A percentile compares a stretch with the other conserved stretches of the same genome.
Evolutionary conservation across 2,329 filamentous ascomycete genomes (phyloP).

Genomic region (Xylaria sp.): DNA sequence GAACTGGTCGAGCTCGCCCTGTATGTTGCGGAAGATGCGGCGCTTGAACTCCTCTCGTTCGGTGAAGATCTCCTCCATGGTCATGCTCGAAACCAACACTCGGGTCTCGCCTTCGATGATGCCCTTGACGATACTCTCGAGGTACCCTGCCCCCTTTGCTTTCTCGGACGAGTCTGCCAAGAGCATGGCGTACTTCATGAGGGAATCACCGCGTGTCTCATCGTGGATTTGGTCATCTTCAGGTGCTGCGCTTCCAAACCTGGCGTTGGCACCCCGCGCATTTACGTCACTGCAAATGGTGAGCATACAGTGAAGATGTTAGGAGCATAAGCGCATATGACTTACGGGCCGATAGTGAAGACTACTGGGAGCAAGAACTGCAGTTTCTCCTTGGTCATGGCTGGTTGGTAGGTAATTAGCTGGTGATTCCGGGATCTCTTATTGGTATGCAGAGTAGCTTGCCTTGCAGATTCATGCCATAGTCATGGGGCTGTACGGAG

Average conservation of each 20-base stretch:
- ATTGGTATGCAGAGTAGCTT: slow-evolving; percentile 9
- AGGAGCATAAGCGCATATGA: slow-evolving; percentile 2
- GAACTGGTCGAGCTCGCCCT: slow-evolving; percentile 82
- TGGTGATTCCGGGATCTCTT: neutral
- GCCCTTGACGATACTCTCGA: slow-evolving; percentile 87
- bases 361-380: slow-evolving; percentile 85
- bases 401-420: slow-evolving; percentile 50
- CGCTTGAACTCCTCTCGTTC: slow-evolving; percentile 81
- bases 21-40: slow-evolving; percentile 79
- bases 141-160: slow-evolving; percentile 64
- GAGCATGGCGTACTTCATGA: slow-evolving; percentile 85
- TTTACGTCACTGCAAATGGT: slow-evolving; percentile 66
- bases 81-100: slow-evolving; percentile 86
- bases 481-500: slow-evolving; percentile 79
- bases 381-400: slow-evolving; percentile 90
- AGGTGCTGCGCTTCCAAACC: slow-evolving; percentile 14
- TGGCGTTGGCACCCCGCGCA: slow-evolving; percentile 60
- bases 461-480: slow-evolving; percentile 78
- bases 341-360: slow-evolving; percentile 81
- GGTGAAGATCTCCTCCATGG: slow-evolving; percentile 91
- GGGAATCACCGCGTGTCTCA: slow-evolving; percentile 68
- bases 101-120: slow-evolving; percentile 91
- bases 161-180: slow-evolving; percentile 69
- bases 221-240: slow-evolving; percentile 42
- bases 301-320: neutral